Conservation (phyloP, 805 yeast species). For the Crinitomyces ghanaensis region DNA sequence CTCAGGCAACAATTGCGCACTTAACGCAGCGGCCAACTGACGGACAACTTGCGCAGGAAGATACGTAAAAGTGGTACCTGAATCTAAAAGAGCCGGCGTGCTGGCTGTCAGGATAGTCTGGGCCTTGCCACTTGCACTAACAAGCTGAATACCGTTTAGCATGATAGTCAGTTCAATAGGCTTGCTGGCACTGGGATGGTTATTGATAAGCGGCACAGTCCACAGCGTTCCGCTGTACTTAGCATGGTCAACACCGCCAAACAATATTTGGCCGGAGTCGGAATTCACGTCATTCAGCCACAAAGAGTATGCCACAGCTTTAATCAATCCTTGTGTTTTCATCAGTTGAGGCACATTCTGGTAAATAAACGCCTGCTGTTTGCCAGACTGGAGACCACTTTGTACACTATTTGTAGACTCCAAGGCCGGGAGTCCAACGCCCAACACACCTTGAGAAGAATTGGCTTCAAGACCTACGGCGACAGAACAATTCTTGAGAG, state of each 20-base stretch:
- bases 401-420: constrained; percentile 24
- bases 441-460: constrained; percentile 45
- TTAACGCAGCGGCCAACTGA: constrained; percentile 25
- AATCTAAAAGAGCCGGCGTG: constrained; percentile 14
- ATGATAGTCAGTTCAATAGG: constrained; percentile 4
- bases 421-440: constrained; percentile 25
- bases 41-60: constrained; percentile 19
- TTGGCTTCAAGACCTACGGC: constrained; percentile 64
- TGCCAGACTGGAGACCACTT: constrained; percentile 28
- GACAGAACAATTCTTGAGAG: constrained; percentile 44
- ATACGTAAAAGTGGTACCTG: constrained; percentile 16
- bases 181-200: background rate
- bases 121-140: background rate
- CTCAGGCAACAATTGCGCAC: constrained; percentile 23
- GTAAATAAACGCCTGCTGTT: no score
- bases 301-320: constrained; percentile 34
- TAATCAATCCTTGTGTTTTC: constrained; percentile 33
- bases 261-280: constrained; percentile 39
- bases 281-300: constrained; percentile 32
- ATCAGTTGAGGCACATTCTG: constrained; percentile 25
- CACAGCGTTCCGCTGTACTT: constrained; percentile 39
- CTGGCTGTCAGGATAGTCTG: constrained; percentile 5
- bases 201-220: constrained; percentile 12
- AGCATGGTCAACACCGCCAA: constrained; percentile 60
- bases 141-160: background rate